phyloP scores from a whole-genome alignment of 805 yeast species.

The Teunomyces barrocoloradensis region DNA sequence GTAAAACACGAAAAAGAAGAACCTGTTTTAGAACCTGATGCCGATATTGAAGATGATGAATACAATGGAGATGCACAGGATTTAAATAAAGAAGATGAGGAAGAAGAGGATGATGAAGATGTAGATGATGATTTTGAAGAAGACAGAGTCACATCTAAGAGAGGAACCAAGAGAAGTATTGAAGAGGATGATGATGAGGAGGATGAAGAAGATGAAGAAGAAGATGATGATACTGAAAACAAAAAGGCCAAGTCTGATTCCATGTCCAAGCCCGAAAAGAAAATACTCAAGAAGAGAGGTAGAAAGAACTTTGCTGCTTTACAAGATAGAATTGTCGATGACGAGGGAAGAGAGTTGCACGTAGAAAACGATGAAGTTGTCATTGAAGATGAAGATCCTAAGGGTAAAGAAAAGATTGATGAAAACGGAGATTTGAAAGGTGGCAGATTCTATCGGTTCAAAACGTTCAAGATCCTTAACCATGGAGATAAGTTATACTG shows the following conservation, averaged over 20 bases:
- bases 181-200: constrained; percentile 4
- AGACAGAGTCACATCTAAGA: constrained; percentile 16
- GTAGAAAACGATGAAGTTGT: constrained; percentile 75
- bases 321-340: constrained; percentile 52
- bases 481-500: constrained; percentile 75
- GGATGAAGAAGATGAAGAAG: neutral
- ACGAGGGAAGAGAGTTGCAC: constrained; percentile 62
- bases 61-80: constrained; percentile 8
- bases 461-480: constrained; percentile 61
- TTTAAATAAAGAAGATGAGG: constrained; percentile 9
- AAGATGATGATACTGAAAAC: constrained; percentile 1
- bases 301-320: constrained; percentile 37
- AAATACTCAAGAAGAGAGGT: constrained; percentile 14
- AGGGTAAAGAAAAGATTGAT: constrained; percentile 75
- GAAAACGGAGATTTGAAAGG: constrained; percentile 64
- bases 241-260: neutral
- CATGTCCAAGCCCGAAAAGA: neutral
- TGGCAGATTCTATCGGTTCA: constrained; percentile 70
- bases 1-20: neutral
- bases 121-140: constrained; percentile 26
- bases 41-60: constrained; percentile 6
- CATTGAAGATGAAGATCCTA: constrained; percentile 65
- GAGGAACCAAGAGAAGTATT: constrained; percentile 6
- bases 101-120: constrained; percentile 18
- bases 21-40: constrained; percentile 2